A percentile compares a stretch with the other conserved stretches of the same genome.
Evolutionary conservation across 306 rosid species (phyloP).

Genomic region (Mucuna pruriens): DNA sequence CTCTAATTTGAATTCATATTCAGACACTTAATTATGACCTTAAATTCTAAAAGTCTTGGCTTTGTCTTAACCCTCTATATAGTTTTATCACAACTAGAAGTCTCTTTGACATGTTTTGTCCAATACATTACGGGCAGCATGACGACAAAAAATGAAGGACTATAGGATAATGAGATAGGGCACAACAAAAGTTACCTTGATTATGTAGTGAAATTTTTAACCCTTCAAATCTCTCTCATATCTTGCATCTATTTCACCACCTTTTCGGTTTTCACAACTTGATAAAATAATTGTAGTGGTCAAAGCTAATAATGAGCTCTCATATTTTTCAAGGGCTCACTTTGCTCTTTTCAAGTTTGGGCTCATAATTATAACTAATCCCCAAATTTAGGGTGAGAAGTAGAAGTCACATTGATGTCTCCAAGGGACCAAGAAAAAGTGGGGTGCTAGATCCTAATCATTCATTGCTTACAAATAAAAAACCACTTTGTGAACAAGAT

Average conservation of each 20-base stretch:
- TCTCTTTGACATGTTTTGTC: constrained; percentile 20
- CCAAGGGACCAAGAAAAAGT: background rate
- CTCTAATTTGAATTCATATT: constrained; percentile 21
- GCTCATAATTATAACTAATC: constrained; percentile 39
- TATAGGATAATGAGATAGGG: background rate
- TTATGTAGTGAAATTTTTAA: background rate
- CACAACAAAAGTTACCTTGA: constrained; percentile 15
- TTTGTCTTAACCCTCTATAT: background rate
- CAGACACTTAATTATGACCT: constrained; percentile 16
- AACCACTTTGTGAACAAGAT: background rate
- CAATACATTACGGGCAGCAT: constrained; percentile 25
- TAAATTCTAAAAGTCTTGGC: background rate
- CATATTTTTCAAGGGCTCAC: background rate
- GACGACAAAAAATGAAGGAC: constrained; percentile 23
- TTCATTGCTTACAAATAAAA: background rate
- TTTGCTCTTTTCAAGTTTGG: constrained; percentile 31
- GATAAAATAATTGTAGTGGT: constrained; percentile 8
- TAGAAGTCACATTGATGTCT: background rate
- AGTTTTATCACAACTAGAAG: background rate
- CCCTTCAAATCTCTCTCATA: constrained; percentile 25
- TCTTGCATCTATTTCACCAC: constrained; percentile 30
- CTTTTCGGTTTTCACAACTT: constrained; percentile 25
- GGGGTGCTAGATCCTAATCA: background rate
- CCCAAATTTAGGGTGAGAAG: constrained; percentile 36
- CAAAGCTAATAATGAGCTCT: constrained; percentile 45